These are phyloP conservation scores for Penicillium mononematosum DNA, from an alignment of 495 filamentous ascomycete species.

Conservation along the genomic window DNA sequence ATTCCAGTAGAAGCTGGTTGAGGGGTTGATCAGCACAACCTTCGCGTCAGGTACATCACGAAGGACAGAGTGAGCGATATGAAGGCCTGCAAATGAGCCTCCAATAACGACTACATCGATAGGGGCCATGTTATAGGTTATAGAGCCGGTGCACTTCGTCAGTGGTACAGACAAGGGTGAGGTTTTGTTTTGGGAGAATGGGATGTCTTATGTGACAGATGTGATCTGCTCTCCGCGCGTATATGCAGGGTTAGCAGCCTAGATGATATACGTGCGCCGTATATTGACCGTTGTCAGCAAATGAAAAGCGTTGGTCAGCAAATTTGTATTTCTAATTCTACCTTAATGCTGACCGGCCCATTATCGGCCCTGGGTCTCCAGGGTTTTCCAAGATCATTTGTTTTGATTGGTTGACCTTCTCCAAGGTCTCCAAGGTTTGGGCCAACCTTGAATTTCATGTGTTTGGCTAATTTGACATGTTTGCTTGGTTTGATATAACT, in stretches of 20 bases:
- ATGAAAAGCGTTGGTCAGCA: neutral
- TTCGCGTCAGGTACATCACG: conserved; percentile 48
- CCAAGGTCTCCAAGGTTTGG: neutral
- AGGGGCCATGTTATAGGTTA: conserved; percentile 21
- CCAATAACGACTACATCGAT: conserved; percentile 61
- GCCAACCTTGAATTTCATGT: neutral
- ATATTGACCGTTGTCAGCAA: neutral
- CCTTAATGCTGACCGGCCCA: neutral
- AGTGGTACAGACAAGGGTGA: neutral
- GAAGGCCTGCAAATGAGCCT: conserved; percentile 57
- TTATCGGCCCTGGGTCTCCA: neutral
- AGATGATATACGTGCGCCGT: neutral
- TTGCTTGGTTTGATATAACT: neutral
- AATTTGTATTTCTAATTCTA: neutral
- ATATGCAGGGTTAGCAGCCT: conserved; percentile 2
- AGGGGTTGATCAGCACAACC: conserved; percentile 57
- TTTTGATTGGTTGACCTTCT: neutral
- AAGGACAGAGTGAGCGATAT: conserved; percentile 59
- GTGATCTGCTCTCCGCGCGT: neutral
- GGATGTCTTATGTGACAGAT: conserved; percentile 12
- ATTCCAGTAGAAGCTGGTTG: conserved; percentile 52
- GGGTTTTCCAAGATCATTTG: neutral
- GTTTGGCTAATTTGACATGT: neutral
- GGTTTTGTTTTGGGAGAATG: conserved; percentile 1
- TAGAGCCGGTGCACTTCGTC: neutral